Conservation (phyloP, 371 early-diverging fungal species). For the Chytridium lagenaria region DNA sequence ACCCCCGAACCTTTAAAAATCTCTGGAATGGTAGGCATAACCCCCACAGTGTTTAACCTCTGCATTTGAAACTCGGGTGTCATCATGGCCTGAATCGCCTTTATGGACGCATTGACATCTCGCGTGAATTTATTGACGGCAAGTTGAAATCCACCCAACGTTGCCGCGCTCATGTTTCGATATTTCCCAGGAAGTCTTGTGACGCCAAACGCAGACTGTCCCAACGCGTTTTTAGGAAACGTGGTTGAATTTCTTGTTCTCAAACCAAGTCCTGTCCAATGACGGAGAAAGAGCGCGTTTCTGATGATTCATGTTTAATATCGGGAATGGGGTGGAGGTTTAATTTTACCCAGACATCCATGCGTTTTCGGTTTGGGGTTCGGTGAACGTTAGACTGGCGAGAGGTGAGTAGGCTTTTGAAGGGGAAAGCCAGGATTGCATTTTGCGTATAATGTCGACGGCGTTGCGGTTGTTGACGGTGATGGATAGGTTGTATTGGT, state of each 20-base stretch:
- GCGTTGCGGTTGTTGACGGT: constrained; percentile 25
- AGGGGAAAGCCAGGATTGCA: constrained; percentile 23
- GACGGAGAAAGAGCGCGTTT: constrained; percentile 29
- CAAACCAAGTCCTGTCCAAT: constrained; percentile 21
- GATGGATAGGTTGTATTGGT: too few species aligned
- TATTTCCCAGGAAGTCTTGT: constrained; percentile 24
- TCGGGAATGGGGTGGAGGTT: too few species aligned
- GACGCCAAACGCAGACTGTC: constrained; percentile 6
- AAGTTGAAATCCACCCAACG: constrained; percentile 39
- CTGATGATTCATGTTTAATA: neutral
- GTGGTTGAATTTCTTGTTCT: constrained; percentile 2
- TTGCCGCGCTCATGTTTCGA: constrained; percentile 16
- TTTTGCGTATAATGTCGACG: constrained; percentile 1
- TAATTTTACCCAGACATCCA: neutral
- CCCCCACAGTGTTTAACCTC: constrained; percentile 1
- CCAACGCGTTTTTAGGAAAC: constrained; percentile 11
- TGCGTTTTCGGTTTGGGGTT: neutral
- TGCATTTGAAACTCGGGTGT: constrained; percentile 26
- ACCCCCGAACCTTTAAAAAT: constrained; percentile 28
- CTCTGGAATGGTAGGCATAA: constrained; percentile 30
- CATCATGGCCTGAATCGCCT: constrained; percentile 26
- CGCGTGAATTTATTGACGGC: constrained; percentile 25
- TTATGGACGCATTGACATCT: constrained; percentile 17
- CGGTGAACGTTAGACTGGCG: neutral
- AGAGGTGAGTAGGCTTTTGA: neutral